These are phyloP conservation scores for Rhizophora apiculata DNA, from an alignment of 345 rosid genomes.

Conservation along the genomic window DNA sequence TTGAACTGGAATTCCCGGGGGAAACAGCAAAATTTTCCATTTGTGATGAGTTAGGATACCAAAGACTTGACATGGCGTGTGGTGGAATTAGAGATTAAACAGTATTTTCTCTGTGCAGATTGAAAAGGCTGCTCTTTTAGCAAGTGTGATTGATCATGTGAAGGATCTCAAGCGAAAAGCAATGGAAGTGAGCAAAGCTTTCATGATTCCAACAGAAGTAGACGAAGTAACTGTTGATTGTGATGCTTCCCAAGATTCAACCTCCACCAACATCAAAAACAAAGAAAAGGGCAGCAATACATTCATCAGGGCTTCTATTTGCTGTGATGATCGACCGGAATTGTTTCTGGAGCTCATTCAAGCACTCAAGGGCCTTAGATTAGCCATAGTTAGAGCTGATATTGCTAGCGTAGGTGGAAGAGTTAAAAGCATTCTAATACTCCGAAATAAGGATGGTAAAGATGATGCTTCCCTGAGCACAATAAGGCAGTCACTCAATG, in stretches of 20 bases:
- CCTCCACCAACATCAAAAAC: conserved; percentile 4
- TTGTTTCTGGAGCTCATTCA: conserved; percentile 58
- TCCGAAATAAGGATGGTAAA: conserved; percentile 32
- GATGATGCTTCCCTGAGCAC: conserved; percentile 28
- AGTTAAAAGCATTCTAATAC: conserved; percentile 54
- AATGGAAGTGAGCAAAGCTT: conserved; percentile 42
- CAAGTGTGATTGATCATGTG: conserved; percentile 65
- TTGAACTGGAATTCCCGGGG: background rate
- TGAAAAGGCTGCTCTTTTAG: conserved; percentile 89
- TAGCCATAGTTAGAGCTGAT: conserved; percentile 55
- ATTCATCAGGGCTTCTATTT: conserved; percentile 57
- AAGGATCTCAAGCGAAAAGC: conserved; percentile 70
- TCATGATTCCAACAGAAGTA: conserved; percentile 56
- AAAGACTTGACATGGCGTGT: too few species aligned
- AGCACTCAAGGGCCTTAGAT: conserved; percentile 46
- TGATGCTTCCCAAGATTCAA: conserved; percentile 20
- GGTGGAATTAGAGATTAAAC: background rate
- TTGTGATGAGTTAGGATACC: too few species aligned
- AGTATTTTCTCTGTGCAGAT: conserved; percentile 38
- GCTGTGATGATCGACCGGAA: conserved; percentile 88
- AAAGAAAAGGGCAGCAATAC: conserved; percentile 4
- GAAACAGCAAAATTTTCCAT: too few species aligned
- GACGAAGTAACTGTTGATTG: conserved; percentile 65
- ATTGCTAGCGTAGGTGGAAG: conserved; percentile 71
- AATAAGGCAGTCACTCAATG: conserved; percentile 47